A percentile compares a stretch with the other conserved stretches of the same genome.
Evolutionary conservation across 352 stramenopile genomes (phyloP).

Genomic region (Phytophthora syringae): DNA sequence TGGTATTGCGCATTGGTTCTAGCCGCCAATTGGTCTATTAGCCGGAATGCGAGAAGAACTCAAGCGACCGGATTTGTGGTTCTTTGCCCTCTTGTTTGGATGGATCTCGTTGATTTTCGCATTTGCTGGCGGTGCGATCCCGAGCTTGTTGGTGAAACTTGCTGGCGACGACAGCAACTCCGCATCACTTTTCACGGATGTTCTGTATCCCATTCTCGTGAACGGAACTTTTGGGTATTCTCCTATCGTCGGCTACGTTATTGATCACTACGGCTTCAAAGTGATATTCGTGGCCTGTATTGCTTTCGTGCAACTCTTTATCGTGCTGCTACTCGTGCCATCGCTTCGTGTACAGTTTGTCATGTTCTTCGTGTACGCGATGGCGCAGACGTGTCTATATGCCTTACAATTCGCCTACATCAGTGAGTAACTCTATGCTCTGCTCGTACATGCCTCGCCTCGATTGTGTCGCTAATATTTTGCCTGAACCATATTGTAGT

Average conservation of each 20-base stretch:
- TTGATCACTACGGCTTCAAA: constrained; percentile 85
- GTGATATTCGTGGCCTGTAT: constrained; percentile 73
- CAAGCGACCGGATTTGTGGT: constrained; percentile 67
- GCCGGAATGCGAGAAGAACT: constrained; percentile 67
- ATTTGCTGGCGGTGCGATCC: constrained; percentile 78
- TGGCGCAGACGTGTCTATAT: constrained; percentile 81
- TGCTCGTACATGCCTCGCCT: constrained; percentile 4
- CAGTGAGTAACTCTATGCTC: constrained; percentile 47
- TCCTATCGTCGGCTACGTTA: constrained; percentile 71
- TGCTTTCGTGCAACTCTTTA: constrained; percentile 69
- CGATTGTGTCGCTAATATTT: not conserved
- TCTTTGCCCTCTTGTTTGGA: constrained; percentile 79
- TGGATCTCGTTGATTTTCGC: constrained; percentile 86
- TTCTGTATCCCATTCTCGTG: constrained; percentile 77
- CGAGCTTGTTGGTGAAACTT: constrained; percentile 62
- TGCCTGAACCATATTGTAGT: constrained; percentile 40
- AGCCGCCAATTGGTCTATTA: constrained; percentile 68
- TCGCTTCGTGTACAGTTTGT: constrained; percentile 64
- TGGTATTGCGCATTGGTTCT: not conserved
- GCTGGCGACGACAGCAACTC: constrained; percentile 34
- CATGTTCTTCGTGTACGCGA: constrained; percentile 77
- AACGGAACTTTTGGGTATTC: constrained; percentile 87
- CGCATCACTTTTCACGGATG: constrained; percentile 64
- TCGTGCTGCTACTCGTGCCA: constrained; percentile 65
- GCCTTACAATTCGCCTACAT: constrained; percentile 88